A percentile compares a stretch with the other conserved stretches of the same genome.
Conservation (phyloP, 2,329 filamentous ascomycete genomes). For the Aspergillus bombycis region DNA sequence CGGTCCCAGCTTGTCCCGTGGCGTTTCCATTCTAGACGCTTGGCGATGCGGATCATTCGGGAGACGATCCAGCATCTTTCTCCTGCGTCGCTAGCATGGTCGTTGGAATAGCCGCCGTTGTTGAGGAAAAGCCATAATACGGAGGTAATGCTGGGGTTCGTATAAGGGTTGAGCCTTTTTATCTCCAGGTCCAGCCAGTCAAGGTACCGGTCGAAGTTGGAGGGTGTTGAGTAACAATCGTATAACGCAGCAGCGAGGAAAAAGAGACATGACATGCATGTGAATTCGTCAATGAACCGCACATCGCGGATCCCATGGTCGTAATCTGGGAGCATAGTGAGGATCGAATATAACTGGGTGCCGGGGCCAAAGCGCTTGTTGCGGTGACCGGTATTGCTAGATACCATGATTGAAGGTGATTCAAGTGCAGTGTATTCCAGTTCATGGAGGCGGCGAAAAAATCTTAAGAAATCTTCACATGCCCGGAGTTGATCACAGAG, state of each 20-base stretch:
- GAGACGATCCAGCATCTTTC: slow-evolving; percentile 37
- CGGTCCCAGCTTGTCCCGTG: slow-evolving; percentile 32
- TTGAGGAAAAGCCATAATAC: slow-evolving; percentile 36
- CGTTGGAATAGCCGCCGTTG: slow-evolving; percentile 31
- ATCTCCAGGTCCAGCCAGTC: slow-evolving; percentile 32
- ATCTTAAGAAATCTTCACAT: slow-evolving; percentile 36
- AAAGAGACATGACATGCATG: slow-evolving; percentile 35
- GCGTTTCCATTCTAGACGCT: slow-evolving; percentile 35
- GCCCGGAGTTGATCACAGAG: slow-evolving; percentile 27
- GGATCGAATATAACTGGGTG: slow-evolving; percentile 30
- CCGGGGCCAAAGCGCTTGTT: slow-evolving; percentile 25
- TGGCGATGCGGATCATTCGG: slow-evolving; percentile 35
- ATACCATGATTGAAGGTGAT: slow-evolving; percentile 14
- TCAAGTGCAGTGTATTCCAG: slow-evolving; percentile 26
- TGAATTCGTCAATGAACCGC: slow-evolving; percentile 38
- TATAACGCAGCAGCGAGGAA: slow-evolving; percentile 34
- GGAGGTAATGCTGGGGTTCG: slow-evolving; percentile 33
- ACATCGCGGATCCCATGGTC: slow-evolving; percentile 37
- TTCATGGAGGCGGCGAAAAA: slow-evolving; percentile 32
- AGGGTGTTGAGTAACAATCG: slow-evolving; percentile 29
- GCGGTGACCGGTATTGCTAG: slow-evolving; percentile 8
- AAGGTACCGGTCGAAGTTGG: slow-evolving; percentile 32
- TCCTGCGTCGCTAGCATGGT: slow-evolving; percentile 25
- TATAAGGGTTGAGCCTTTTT: slow-evolving; percentile 25
- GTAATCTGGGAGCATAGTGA: slow-evolving; percentile 35